Percentiles rank a stretch among this genome's conserved stretches.
Conservation (phyloP, 176 grass and related monocot genomes). For the Pharus latifolius region DNA sequence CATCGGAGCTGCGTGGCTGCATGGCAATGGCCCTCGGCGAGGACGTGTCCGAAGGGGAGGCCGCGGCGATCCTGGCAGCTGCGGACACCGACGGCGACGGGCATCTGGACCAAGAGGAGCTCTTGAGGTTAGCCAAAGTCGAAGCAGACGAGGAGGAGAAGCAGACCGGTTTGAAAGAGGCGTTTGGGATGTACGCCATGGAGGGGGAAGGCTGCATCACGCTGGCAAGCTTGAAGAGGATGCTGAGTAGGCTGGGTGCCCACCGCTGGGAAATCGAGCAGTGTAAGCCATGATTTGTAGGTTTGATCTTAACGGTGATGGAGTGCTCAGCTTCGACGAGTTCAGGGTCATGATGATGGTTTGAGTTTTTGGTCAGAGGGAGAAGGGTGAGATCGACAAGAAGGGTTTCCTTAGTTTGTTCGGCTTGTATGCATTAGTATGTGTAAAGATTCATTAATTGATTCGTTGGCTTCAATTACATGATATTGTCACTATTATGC, state of each 20-base stretch:
- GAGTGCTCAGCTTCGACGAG: conserved; percentile 49
- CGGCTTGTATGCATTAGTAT: too few relatives aligned
- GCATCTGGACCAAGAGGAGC: conserved; percentile 20
- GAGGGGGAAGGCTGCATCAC: conserved; percentile 32
- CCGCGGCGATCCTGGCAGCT: conserved; percentile 16
- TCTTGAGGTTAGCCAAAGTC: conserved; percentile 9
- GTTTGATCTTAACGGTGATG: conserved; percentile 58
- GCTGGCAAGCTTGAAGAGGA: conserved; percentile 42
- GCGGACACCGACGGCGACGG: conserved; percentile 41
- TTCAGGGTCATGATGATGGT: conserved; percentile 50
- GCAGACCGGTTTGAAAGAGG: conserved; percentile 23
- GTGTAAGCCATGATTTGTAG: conserved; percentile 55
- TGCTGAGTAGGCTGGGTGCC: conserved; percentile 24
- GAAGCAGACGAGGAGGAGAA: conserved; percentile 13
- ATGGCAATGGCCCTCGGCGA: conserved; percentile 10
- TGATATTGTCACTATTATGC: too few relatives aligned
- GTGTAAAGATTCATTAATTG: too few relatives aligned
- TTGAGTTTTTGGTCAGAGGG: too few relatives aligned
- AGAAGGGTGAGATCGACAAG: too few relatives aligned
- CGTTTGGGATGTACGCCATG: conserved; percentile 49
- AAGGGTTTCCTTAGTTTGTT: too few relatives aligned
- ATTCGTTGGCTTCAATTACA: too few relatives aligned
- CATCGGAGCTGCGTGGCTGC: conserved; percentile 25
- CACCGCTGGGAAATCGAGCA: conserved; percentile 31
- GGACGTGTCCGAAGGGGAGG: conserved; percentile 19